A percentile compares a stretch with the other conserved stretches of the same genome.
Conservation (phyloP, 306 rosid genomes). For the Ceratonia siliqua region DNA sequence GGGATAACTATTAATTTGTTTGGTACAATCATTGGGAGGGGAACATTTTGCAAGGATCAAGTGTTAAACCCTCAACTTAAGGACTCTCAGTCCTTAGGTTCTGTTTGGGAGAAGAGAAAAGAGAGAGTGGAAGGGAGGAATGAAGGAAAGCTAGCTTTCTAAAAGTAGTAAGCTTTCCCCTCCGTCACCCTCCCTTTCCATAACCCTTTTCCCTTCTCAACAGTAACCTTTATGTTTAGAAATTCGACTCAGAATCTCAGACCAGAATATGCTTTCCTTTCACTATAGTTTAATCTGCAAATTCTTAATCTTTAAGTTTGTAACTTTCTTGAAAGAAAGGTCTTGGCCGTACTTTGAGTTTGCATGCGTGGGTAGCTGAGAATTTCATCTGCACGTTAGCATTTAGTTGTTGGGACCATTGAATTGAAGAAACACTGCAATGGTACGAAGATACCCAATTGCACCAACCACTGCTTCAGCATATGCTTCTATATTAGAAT, state of each 20-base stretch:
- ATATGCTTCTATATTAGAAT: slow-evolving; percentile 41
- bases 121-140: neutral
- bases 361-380: slow-evolving; percentile 40
- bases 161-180: neutral
- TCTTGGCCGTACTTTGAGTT: slow-evolving; percentile 36
- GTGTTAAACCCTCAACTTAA: neutral
- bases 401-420: slow-evolving; percentile 54
- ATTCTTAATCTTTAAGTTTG: slow-evolving; percentile 6
- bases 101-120: neutral
- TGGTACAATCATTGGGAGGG: neutral
- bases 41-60: neutral
- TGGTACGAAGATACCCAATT: slow-evolving; percentile 52
- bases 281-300: slow-evolving; percentile 5
- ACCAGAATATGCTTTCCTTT: slow-evolving; percentile 8
- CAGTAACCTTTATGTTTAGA: neutral
- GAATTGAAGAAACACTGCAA: neutral
- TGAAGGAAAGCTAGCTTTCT: neutral
- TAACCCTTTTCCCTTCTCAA: too few species aligned
- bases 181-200: too few species aligned
- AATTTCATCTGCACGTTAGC: slow-evolving; percentile 30
- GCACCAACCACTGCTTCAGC: slow-evolving; percentile 57
- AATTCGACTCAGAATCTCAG: slow-evolving; percentile 2
- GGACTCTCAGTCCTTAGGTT: too few species aligned
- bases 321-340: slow-evolving; percentile 27
- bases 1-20: too few species aligned